Conservation (phyloP, 306 rosid species). For the Dicorynia guianensis region DNA sequence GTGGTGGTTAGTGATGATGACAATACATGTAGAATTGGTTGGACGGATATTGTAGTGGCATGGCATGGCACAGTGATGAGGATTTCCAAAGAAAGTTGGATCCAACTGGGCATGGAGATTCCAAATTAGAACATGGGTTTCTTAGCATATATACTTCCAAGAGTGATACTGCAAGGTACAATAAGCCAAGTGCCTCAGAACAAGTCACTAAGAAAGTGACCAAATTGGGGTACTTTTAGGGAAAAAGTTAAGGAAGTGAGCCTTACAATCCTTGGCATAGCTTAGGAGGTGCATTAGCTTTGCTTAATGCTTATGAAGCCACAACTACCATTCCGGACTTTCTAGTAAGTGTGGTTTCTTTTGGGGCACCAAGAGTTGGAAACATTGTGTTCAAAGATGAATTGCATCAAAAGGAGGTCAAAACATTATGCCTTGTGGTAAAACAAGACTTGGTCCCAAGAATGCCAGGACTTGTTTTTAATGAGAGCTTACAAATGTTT, state of each 20-base stretch:
- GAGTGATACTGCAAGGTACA: conserved; percentile 58
- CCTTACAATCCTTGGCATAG: conserved; percentile 76
- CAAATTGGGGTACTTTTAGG: conserved; percentile 39
- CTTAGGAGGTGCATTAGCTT: conserved; percentile 75
- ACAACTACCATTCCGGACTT: conserved; percentile 42
- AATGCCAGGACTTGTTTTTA: conserved; percentile 67
- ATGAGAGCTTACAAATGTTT: conserved; percentile 50
- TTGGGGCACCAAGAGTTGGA: conserved; percentile 81
- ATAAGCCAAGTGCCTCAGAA: conserved; percentile 72
- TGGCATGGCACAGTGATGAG: conserved; percentile 75
- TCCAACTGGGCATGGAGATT: conserved; percentile 45
- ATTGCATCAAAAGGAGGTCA: conserved; percentile 56
- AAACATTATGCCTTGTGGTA: conserved; percentile 49
- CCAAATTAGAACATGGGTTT: conserved; percentile 77
- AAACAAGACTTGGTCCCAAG: conserved; percentile 68
- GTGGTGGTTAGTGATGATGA: conserved; percentile 61
- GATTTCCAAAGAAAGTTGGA: conserved; percentile 63
- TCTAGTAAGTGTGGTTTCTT: conserved; percentile 64
- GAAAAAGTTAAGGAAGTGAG: conserved; percentile 64
- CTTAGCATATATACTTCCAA: conserved; percentile 61
- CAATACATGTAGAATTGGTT: conserved; percentile 61
- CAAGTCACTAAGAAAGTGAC: conserved; percentile 62
- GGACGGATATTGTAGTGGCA: conserved; percentile 66
- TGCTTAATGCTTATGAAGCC: conserved; percentile 66
- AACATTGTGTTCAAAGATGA: conserved; percentile 65